A percentile compares a stretch with the other conserved stretches of the same genome.
phyloP scores from a whole-genome alignment of 352 stramenopile species.

The Phytophthora palmivora region DNA sequence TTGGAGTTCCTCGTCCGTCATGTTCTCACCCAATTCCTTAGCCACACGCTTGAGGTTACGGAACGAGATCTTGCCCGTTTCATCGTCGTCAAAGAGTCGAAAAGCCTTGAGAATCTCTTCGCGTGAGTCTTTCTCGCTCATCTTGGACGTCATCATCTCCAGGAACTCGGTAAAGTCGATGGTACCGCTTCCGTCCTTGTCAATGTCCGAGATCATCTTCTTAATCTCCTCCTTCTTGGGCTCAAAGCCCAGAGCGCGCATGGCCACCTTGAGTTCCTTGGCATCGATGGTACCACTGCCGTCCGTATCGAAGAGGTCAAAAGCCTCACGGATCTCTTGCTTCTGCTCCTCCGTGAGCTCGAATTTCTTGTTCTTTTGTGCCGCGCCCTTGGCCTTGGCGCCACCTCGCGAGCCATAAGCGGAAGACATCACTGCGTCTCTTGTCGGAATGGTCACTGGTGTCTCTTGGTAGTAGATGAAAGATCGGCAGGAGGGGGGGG shows the following conservation, averaged over 20 bases:
- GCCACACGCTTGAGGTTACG: conserved; percentile 97
- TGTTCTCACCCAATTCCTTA: conserved; percentile 97
- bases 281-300: conserved; percentile 94
- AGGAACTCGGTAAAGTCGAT: conserved; percentile 99
- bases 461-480: conserved; percentile 21
- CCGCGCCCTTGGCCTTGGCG: conserved; percentile 72
- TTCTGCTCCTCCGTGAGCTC: conserved; percentile 95
- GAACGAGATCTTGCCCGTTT: conserved; percentile 97
- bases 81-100: conserved; percentile 97
- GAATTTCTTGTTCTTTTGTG: conserved; percentile 85
- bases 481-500: conserved; percentile 24
- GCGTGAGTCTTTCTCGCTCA: conserved; percentile 96
- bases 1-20: conserved; percentile 97
- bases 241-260: conserved; percentile 97
- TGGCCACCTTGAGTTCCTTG: conserved; percentile 96
- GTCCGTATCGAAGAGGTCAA: conserved; percentile 98
- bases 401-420: conserved; percentile 67
- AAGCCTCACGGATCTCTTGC: conserved; percentile 96
- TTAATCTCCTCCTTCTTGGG: conserved; percentile 98
- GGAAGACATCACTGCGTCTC: conserved; percentile 65
- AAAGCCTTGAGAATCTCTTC: conserved; percentile 99
- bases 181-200: conserved; percentile 94
- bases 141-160: conserved; percentile 98
- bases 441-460: conserved; percentile 4
- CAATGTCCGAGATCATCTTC: conserved; percentile 97